Conservation (phyloP, 257 asterid genomes). For the Fraxinus quadrangulata region DNA sequence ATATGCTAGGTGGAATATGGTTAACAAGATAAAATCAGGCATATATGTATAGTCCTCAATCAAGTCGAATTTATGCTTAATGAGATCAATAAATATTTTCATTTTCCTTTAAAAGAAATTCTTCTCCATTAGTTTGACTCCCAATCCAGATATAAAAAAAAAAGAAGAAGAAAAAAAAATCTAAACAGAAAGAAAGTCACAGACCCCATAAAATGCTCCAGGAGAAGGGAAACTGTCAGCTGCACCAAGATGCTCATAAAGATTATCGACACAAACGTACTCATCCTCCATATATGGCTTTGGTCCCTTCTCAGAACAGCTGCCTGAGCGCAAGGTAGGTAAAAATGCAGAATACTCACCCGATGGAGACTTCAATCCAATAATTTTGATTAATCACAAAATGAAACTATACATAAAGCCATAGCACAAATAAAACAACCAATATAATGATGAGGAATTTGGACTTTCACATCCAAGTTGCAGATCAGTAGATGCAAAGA, state of each 20-base stretch:
- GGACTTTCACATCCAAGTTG: background rate
- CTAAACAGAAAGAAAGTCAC: constrained; percentile 36
- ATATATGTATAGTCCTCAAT: background rate
- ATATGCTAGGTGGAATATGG: background rate
- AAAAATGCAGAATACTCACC: constrained; percentile 53
- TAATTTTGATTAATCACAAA: constrained; percentile 3
- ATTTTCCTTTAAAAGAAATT: constrained; percentile 19
- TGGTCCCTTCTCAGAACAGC: constrained; percentile 86
- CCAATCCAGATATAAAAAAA: background rate
- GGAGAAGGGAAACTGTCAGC: constrained; percentile 47
- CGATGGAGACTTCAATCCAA: constrained; percentile 45
- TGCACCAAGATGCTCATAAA: constrained; percentile 52
- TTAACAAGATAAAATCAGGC: background rate
- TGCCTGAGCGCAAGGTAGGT: constrained; percentile 81
- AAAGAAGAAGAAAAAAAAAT: background rate
- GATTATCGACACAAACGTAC: constrained; percentile 72
- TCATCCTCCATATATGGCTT: constrained; percentile 90
- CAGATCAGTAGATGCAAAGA: background rate
- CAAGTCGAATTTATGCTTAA: background rate
- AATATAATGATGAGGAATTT: background rate
- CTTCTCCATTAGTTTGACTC: background rate
- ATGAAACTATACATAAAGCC: background rate
- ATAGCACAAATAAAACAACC: background rate
- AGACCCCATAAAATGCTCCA: constrained; percentile 89
- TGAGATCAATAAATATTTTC: background rate